Evolutionary conservation across 2,329 filamentous ascomycete species (phyloP), one percentile per base, ranked within the genome.

Genomic region (Bisporella sp.): DNA sequence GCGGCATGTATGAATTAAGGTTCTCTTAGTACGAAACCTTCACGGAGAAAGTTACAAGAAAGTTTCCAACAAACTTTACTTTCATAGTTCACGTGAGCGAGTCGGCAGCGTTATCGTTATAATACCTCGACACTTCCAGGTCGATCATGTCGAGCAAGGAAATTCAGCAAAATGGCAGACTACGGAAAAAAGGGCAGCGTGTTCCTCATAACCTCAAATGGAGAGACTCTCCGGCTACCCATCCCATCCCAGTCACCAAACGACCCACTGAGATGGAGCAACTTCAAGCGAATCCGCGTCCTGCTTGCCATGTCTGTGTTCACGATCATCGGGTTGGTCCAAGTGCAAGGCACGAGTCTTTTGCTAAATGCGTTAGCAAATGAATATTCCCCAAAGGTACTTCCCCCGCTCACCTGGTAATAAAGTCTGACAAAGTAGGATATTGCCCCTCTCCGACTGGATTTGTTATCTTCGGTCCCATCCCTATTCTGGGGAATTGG

Each of bases 401-500:
- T 9, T 13, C 13, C 32, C 11, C 6, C 13, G 12, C 9, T 3
- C 31, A 21, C 12, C 30, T 11, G 9, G 5, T n/a, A 30, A 48
- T 32, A 56, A 13, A 5, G 6, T 28, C 9, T 39, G 9, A 39
- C 35, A 11, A 21, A 21, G 21, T 32, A 57, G 55, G 40, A 57
- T 11, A 57, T 41, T 8, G 41, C 32, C 45, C 55, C 51, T 7
- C 54, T 55, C 21, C n/a, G 40, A 9, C 13, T 53, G 2, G 40
- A 21, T 0, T 29, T 42, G 2, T 45, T 58, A 7, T 33, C 51
- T 7, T 54, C 54, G n/a, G 47, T 42, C 1, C 54, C 54, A 5
- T 54, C 53, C 1, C 39, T 58, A 4, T 51, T 53, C 37, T 51
- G 57, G 58, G 67, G 65, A 5, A 48, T 69, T 5, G 68, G 68